These are phyloP conservation scores for Cyclocybe aegerita DNA, from an alignment of 768 basidiomycete genomes.

Conservation along the genomic window DNA sequence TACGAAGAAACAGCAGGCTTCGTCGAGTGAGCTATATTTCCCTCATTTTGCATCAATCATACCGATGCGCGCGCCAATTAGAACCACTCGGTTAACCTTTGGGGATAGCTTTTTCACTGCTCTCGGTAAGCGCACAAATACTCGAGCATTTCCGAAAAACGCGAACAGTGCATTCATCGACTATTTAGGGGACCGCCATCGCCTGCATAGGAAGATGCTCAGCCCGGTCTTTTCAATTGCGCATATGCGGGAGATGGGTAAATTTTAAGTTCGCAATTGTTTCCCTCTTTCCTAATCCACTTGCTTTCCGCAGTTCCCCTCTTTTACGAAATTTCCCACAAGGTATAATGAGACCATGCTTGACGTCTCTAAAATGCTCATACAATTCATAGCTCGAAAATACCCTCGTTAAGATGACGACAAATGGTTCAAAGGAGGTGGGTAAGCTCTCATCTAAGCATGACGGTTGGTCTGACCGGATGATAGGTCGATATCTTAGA, in stretches of 20 bases:
- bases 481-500: conserved; percentile 31
- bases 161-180: too few relatives aligned
- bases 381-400: conserved; percentile 22
- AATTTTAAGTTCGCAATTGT: background rate
- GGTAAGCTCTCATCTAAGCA: too few relatives aligned
- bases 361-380: too few relatives aligned
- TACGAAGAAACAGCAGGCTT: conserved; percentile 28
- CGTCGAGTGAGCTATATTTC: conserved; percentile 19
- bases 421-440: conserved; percentile 31
- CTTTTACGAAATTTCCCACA: conserved; percentile 28
- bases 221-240: conserved; percentile 43
- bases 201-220: conserved; percentile 42
- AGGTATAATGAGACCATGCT: too few relatives aligned
- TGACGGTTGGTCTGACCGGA: background rate
- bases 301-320: conserved; percentile 25
- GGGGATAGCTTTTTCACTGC: conserved; percentile 23
- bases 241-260: conserved; percentile 37
- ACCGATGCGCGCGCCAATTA: background rate
- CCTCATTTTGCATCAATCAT: background rate
- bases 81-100: conserved; percentile 17
- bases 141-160: background rate
- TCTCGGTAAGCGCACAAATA: conserved; percentile 15
- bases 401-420: conserved; percentile 23
- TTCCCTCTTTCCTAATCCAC: background rate
- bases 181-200: conserved; percentile 37